Conservation (phyloP, 371 early-diverging fungal genomes). For the Apophysomyces ossiformis region DNA sequence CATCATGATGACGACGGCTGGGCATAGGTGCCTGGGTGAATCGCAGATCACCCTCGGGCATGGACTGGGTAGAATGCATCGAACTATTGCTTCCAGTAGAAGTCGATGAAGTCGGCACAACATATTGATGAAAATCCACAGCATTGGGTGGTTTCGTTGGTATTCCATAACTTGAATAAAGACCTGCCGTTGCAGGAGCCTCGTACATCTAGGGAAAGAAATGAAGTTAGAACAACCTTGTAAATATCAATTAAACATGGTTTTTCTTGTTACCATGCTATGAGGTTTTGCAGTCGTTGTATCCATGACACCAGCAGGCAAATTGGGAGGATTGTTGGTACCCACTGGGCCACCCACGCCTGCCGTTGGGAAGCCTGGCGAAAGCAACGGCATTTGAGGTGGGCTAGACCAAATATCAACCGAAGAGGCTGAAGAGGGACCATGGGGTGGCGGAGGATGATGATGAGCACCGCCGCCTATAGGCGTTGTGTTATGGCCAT, state of each 20-base stretch:
- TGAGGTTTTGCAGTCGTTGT: not conserved
- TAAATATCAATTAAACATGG: too few relatives aligned
- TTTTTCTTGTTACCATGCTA: not conserved
- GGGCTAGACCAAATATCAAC: slow-evolving; percentile 10
- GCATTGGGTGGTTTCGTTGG: slow-evolving; percentile 20
- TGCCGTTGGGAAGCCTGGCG: not conserved
- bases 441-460: not conserved
- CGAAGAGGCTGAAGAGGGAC: slow-evolving; percentile 8
- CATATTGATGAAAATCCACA: slow-evolving; percentile 36
- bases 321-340: not conserved
- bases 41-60: slow-evolving; percentile 25
- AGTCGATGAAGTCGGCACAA: slow-evolving; percentile 45
- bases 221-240: not conserved
- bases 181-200: slow-evolving; percentile 25
- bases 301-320: not conserved
- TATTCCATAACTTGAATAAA: slow-evolving; percentile 24
- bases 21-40: slow-evolving; percentile 3
- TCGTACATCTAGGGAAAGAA: not conserved
- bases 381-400: not conserved
- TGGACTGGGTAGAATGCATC: slow-evolving; percentile 43
- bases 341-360: not conserved
- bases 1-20: slow-evolving; percentile 2
- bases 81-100: slow-evolving; percentile 48
- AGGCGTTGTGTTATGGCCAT: too few relatives aligned
- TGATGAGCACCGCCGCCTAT: not conserved